Evolutionary conservation across 164 flowering plant species (phyloP).

Genomic region (Pachysandra terminalis): DNA sequence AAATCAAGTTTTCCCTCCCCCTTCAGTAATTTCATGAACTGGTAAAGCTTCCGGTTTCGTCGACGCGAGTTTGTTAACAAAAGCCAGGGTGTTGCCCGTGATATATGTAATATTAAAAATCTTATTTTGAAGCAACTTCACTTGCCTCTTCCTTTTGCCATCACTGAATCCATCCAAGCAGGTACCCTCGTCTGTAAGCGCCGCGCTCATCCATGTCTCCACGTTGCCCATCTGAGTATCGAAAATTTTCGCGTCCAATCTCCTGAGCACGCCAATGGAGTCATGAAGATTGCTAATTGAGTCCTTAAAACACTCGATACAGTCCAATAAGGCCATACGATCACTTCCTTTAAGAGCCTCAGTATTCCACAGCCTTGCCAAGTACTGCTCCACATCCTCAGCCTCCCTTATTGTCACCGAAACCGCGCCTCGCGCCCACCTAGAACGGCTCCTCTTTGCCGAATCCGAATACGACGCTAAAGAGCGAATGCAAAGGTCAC

Average conservation of each 20-base stretch:
- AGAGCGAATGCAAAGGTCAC: conserved; percentile 53
- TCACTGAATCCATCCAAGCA: conserved; percentile 70
- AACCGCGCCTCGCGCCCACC: conserved; percentile 80
- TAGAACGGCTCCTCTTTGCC: conserved; percentile 42
- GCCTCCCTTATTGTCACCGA: conserved; percentile 56
- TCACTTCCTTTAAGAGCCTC: conserved; percentile 21
- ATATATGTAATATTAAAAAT: conserved; percentile 35
- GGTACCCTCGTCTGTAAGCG: conserved; percentile 60
- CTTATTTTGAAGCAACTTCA: conserved; percentile 17
- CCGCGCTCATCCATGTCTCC: conserved; percentile 73
- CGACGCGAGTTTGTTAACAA: conserved; percentile 54
- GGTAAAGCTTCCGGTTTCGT: conserved; percentile 28
- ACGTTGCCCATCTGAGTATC: conserved; percentile 47
- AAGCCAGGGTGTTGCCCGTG: conserved; percentile 78
- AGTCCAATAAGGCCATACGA: conserved; percentile 47
- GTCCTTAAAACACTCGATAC: conserved; percentile 54
- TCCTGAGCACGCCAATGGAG: conserved; percentile 50
- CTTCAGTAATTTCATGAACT: too few species aligned
- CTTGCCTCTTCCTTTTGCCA: conserved; percentile 16
- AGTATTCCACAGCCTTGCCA: conserved; percentile 18
- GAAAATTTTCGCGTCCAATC: conserved; percentile 33
- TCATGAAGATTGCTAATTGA: conserved; percentile 46
- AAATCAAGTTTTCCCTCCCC: too few species aligned
- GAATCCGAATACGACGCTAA: conserved; percentile 45
- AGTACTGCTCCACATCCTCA: conserved; percentile 26